Base-by-base conservation (phyloP, 495 filamentous ascomycete species). In the Zalerion maritima region DNA sequence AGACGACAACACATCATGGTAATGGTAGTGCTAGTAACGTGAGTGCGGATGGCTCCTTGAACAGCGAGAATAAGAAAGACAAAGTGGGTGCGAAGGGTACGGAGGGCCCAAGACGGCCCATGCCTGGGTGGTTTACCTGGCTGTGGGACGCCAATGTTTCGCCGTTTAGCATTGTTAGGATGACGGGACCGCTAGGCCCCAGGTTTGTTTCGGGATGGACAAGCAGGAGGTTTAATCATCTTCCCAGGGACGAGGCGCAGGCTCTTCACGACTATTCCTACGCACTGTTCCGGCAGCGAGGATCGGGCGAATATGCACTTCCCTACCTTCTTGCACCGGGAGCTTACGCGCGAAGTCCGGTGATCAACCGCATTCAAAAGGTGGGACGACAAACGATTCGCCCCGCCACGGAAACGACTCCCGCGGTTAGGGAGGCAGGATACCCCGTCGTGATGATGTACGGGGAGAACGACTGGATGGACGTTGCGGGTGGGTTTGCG, bases 381-480 rank as follows among this genome's bases (percentile, higher is more conserved):
- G 75, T 94, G 8, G 87, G 87, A 1, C 62, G 85, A 12, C 76
- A 81, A 41, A 34, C 52, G 0, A 46, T 69, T 25, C 39, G 42
- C 2, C 53, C 55, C 6, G 49, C 49, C 7, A 56, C 52, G 2
- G 43, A 40, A 9, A 49, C 42, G 12, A 29, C 29, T 21, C 59
- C 52, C 2, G 52, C 44, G 5, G 46, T 58, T 5, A 49, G 46
- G 5, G 83, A 92, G 44, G 78, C 66, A 2, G 87, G 86, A 3
- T 60, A 84, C 29, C 89, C 89, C 0, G 62, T 94, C 18, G 69
- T 94, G 7, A 69, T 96, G 43, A 81, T 94, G 76, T 97, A 97
- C 44, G 89, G 89, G 32, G 84, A 93, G 43, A 71, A 85, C 43
- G 89, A 97, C 59, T 97, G 89, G 89, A 96, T 97, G 89, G 91